phyloP scores from a whole-genome alignment of 495 filamentous ascomycete genomes.

The Xylaria acuta region DNA sequence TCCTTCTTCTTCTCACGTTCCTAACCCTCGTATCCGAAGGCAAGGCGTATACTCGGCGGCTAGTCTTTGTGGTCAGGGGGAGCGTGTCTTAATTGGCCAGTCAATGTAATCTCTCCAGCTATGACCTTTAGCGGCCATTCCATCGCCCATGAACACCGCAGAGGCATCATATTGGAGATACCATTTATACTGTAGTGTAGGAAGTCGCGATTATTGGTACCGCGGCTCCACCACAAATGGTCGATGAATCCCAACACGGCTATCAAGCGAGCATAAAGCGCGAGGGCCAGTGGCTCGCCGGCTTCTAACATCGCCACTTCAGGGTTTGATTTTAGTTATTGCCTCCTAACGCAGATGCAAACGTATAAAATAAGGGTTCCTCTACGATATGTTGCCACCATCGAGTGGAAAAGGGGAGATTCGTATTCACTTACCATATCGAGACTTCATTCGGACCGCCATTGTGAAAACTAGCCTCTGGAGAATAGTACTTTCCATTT shows the following conservation, averaged over 20 bases:
- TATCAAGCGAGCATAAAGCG: conserved; percentile 23
- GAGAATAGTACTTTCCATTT: conserved; percentile 1
- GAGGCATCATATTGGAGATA: conserved; percentile 17
- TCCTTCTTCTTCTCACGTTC: background rate
- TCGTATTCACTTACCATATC: conserved; percentile 16
- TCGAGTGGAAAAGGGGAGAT: background rate
- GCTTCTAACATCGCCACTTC: conserved; percentile 18
- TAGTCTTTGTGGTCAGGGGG: background rate
- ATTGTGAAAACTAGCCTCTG: conserved; percentile 26
- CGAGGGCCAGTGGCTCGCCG: conserved; percentile 23
- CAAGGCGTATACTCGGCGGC: background rate
- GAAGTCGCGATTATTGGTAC: conserved; percentile 14
- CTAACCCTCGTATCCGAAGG: background rate
- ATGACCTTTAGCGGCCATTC: conserved; percentile 21
- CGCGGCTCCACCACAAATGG: conserved; percentile 25
- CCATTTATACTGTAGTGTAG: conserved; percentile 16
- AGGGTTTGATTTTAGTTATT: conserved; percentile 3
- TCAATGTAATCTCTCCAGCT: conserved; percentile 9
- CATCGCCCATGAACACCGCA: conserved; percentile 13
- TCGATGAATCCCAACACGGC: conserved; percentile 23
- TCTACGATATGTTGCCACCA: background rate
- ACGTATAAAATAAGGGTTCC: background rate
- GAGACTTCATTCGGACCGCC: conserved; percentile 22
- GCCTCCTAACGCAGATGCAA: background rate
- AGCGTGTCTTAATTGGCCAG: background rate